Base-by-base conservation (phyloP, 805 yeast genomes). In the Scheffersomyces amazonensis region DNA sequence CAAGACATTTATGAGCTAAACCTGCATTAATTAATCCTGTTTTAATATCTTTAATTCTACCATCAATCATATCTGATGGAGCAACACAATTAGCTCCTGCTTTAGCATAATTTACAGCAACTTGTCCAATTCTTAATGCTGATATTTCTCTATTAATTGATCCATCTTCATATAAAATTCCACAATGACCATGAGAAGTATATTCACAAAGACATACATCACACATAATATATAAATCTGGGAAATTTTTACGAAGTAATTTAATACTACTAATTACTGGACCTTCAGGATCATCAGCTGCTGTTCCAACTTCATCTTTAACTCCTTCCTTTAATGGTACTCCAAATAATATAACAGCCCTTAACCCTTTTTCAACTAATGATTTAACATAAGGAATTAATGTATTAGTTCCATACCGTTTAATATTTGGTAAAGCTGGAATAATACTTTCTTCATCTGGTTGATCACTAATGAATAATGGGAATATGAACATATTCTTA, bases 111-210 rank as follows among this genome's bases (percentile, higher is more conserved):
- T 87, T 89, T 7, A 86, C 95, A 1, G 98, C 96, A 16, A 93
- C 96, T 3, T 91, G 90, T 2, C 96, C 97, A 33, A 93, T 75
- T 59, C 99, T 76, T 48, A 80, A 73, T 9, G 86, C 95, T 11
- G 91, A 78, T 37, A 64, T 58, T 38, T 80, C 85, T 39, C 96
- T 75, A 57, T 85, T 83, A 52, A 93, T 77, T 8, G 86, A 56
- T 6, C 98, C 97, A 57, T 89, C 97, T 40, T 86, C 95, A 44
- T 82, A 74, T 37, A 93, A 71, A 12, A 89, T 73, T 29, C 99
- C 99, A 66, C 99, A 93, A 61, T 93, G 99, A n/a, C 99, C 99
- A 54, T 93, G 98, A 39, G 83, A 76, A 7, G 99, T 93, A 63
- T 88, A 93, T 64, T 93, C 99, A 69, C 99, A 93, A 37, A 93